Percentiles rank a stretch among this genome's conserved stretches.
Conservation (phyloP, 2,329 filamentous ascomycete genomes). For the Fusarium guadeloupense region DNA sequence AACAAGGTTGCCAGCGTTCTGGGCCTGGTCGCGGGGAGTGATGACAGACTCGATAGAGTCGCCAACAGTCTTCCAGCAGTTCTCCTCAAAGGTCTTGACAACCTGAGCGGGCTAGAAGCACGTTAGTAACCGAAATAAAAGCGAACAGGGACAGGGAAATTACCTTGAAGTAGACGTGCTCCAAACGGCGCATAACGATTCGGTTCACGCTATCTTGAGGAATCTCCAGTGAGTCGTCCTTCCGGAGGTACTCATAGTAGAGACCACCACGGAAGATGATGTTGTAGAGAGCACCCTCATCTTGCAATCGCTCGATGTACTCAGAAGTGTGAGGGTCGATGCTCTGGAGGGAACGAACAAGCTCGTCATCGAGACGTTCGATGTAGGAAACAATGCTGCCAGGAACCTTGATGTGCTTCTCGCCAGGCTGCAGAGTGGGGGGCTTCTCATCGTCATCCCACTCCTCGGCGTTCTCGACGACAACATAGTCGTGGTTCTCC, state of each 20-base stretch:
- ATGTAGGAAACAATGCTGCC: slow-evolving; percentile 95
- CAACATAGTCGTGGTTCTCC: slow-evolving; percentile 79
- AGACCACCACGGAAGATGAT: slow-evolving; percentile 88
- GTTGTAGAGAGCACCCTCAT: slow-evolving; percentile 91
- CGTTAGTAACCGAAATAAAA: slow-evolving; percentile 9
- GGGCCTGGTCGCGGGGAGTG: slow-evolving; percentile 74
- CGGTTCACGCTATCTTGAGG: slow-evolving; percentile 91
- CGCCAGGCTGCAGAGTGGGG: slow-evolving; percentile 74
- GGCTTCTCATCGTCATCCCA: slow-evolving; percentile 99
- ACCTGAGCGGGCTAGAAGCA: slow-evolving; percentile 80
- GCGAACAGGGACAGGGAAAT: slow-evolving; percentile 76
- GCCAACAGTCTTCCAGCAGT: slow-evolving; percentile 86
- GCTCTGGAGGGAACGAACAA: slow-evolving; percentile 94
- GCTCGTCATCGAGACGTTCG: slow-evolving; percentile 95
- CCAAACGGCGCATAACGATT: slow-evolving; percentile 89
- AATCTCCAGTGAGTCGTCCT: slow-evolving; percentile 74
- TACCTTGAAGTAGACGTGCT: slow-evolving; percentile 99
- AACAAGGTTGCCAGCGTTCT: slow-evolving; percentile 79
- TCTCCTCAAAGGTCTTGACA: slow-evolving; percentile 91
- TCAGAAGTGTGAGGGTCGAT: slow-evolving; percentile 99
- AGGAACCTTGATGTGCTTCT: slow-evolving; percentile 88
- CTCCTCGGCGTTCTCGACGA: slow-evolving; percentile 92
- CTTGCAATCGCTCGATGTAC: slow-evolving; percentile 93
- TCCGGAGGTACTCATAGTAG: slow-evolving; percentile 85
- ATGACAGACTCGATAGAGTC: slow-evolving; percentile 77